Percentiles rank a stretch among this genome's conserved stretches.
These are phyloP conservation scores for Pogostemon cablin DNA, from an alignment of 257 asterid species.

Conservation along the genomic window DNA sequence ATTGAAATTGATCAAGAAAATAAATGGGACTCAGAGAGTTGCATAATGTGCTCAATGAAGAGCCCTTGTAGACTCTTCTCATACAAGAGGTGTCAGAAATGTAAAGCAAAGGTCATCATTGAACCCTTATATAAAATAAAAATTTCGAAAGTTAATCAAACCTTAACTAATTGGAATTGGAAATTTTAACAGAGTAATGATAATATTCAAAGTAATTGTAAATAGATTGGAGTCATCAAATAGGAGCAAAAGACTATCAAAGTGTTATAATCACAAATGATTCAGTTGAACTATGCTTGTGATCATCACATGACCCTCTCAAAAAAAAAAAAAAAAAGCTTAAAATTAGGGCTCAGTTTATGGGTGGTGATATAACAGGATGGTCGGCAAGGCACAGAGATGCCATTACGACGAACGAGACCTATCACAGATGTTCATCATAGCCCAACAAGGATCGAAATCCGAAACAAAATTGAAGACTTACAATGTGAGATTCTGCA, in stretches of 20 bases:
- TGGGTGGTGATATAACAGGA: conserved; percentile 59
- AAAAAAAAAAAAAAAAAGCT: too few species aligned
- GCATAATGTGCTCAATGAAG: conserved; percentile 85
- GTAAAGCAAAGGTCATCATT: conserved; percentile 60
- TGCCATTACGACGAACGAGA: conserved; percentile 72
- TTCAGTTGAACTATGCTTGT: conserved; percentile 63
- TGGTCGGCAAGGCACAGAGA: conserved; percentile 58
- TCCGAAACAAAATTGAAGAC: background rate
- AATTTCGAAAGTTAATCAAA: background rate
- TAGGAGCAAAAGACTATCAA: conserved; percentile 58
- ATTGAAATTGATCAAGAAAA: background rate
- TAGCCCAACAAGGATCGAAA: conserved; percentile 22
- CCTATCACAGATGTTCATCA: conserved; percentile 51
- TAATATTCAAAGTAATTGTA: background rate
- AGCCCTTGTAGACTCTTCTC: conserved; percentile 56
- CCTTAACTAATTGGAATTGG: too few species aligned
- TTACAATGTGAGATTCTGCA: background rate
- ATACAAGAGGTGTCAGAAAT: conserved; percentile 93
- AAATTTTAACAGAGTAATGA: too few species aligned
- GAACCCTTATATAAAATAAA: background rate
- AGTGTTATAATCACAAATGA: conserved; percentile 41
- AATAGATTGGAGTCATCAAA: conserved; percentile 42
- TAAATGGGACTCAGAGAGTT: conserved; percentile 59
- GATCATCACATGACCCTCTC: conserved; percentile 41
- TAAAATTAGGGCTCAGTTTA: conserved; percentile 44